phyloP scores from a whole-genome alignment of 768 basidiomycete species.

The Trametes cinnabarina region DNA sequence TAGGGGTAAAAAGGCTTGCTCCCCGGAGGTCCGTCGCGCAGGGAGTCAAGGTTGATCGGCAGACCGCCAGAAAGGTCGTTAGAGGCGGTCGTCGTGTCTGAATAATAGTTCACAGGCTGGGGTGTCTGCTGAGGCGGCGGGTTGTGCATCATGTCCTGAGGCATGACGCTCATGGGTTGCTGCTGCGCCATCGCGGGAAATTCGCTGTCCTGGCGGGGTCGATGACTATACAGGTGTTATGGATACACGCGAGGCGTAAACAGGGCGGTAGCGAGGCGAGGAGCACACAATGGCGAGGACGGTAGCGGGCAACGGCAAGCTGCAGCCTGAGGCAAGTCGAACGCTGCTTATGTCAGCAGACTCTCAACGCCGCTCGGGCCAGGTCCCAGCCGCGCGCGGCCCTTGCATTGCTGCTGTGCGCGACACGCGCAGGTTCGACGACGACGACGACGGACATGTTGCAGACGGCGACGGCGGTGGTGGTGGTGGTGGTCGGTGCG shows the following conservation, averaged over 20 bases:
- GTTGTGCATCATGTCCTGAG: conserved; percentile 58
- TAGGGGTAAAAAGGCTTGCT: conserved; percentile 91
- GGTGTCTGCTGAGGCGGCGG: conserved; percentile 23
- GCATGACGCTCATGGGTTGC: conserved; percentile 53
- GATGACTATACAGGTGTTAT: not conserved
- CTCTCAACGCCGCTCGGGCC: conserved; percentile 30
- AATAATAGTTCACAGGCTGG: conserved; percentile 54
- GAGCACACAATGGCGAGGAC: conserved; percentile 16
- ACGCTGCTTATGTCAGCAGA: conserved; percentile 30
- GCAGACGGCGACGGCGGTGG: conserved; percentile 9
- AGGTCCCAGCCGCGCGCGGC: conserved; percentile 6
- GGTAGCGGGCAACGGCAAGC: conserved; percentile 30
- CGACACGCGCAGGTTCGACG: conserved; percentile 4
- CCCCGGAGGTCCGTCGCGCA: conserved; percentile 84
- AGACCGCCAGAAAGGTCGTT: conserved; percentile 80
- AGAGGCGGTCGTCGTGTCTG: conserved; percentile 49
- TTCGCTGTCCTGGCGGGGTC: not conserved
- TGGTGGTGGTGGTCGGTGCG: conserved; percentile 8
- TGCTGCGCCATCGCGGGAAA: conserved; percentile 38
- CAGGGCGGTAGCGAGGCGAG: conserved; percentile 8
- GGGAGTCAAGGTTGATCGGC: conserved; percentile 83
- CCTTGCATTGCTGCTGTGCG: not conserved
- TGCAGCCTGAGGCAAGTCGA: conserved; percentile 21
- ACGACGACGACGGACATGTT: conserved; percentile 6
- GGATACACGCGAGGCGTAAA: too few species aligned